Evolutionary conservation across 371 early-diverging fungal species (phyloP).

Genomic region (Choanephora cucurbitarum): DNA sequence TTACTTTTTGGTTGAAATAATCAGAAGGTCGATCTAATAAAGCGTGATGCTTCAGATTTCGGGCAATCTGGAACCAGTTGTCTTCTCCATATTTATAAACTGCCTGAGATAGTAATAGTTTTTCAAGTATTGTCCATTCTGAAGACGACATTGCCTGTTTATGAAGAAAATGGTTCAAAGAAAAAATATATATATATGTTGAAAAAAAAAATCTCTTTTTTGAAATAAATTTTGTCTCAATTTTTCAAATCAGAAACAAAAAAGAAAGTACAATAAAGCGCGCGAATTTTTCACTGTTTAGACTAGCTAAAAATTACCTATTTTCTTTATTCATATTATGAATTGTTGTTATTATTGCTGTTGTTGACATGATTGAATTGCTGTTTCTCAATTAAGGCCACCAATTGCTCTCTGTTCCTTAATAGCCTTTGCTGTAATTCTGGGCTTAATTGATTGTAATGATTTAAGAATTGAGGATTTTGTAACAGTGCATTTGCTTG

Average conservation of each 20-base stretch:
- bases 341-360: slow-evolving; percentile 2
- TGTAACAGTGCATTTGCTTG: slow-evolving; percentile 41
- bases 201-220: background rate
- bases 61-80: slow-evolving; percentile 62
- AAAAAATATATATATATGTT: too few relatives aligned
- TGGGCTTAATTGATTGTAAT: slow-evolving; percentile 39
- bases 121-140: slow-evolving; percentile 65
- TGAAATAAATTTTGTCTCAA: too few relatives aligned
- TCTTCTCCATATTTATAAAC: slow-evolving; percentile 70
- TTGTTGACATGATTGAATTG: slow-evolving; percentile 10
- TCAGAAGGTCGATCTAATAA: slow-evolving; percentile 50
- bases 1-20: slow-evolving; percentile 54
- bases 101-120: slow-evolving; percentile 62
- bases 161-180: too few relatives aligned
- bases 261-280: slow-evolving; percentile 9
- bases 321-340: slow-evolving; percentile 4
- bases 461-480: slow-evolving; percentile 36
- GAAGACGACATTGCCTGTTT: slow-evolving; percentile 24
- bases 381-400: slow-evolving; percentile 31
- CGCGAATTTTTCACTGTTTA: background rate
- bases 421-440: slow-evolving; percentile 36
- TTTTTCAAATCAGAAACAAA: background rate
- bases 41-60: slow-evolving; percentile 57
- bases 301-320: too few relatives aligned
- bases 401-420: slow-evolving; percentile 39